These are phyloP conservation scores for Discostella stelligera DNA, from an alignment of 352 stramenopile genomes.

Conservation along the genomic window DNA sequence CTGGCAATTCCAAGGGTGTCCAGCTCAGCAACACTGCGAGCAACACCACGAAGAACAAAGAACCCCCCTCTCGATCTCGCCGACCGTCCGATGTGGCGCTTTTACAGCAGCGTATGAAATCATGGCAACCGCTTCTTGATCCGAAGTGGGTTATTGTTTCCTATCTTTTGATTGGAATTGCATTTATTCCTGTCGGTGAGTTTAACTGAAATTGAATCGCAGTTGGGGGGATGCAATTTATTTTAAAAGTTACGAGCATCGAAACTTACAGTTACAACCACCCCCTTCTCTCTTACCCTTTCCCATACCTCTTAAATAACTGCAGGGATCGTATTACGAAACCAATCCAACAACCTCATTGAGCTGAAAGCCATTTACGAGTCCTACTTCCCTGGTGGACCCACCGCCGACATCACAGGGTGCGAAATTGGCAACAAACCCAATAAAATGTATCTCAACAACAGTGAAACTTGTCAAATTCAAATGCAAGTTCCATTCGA, in stretches of 20 bases:
- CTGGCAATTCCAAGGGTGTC: not conserved
- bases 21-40: not conserved
- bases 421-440: conserved; percentile 56
- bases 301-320: not conserved
- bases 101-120: conserved; percentile 86
- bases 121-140: conserved; percentile 96
- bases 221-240: not conserved
- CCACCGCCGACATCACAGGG: conserved; percentile 30
- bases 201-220: conserved; percentile 4
- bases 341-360: conserved; percentile 61
- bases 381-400: conserved; percentile 36
- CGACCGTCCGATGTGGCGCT: conserved; percentile 75
- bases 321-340: conserved; percentile 61
- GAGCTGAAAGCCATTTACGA: conserved; percentile 74
- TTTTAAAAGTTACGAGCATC: not conserved
- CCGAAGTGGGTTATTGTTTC: conserved; percentile 93
- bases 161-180: conserved; percentile 90
- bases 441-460: conserved; percentile 51
- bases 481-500: conserved; percentile 37
- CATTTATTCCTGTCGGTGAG: conserved; percentile 92
- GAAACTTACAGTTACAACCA: not conserved
- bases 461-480: conserved; percentile 38
- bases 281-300: too few species aligned
- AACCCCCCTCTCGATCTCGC: conserved; percentile 8
- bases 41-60: not conserved